Conservation (phyloP, 2,329 filamentous ascomycete genomes). For the Lithohypha guttulata region DNA sequence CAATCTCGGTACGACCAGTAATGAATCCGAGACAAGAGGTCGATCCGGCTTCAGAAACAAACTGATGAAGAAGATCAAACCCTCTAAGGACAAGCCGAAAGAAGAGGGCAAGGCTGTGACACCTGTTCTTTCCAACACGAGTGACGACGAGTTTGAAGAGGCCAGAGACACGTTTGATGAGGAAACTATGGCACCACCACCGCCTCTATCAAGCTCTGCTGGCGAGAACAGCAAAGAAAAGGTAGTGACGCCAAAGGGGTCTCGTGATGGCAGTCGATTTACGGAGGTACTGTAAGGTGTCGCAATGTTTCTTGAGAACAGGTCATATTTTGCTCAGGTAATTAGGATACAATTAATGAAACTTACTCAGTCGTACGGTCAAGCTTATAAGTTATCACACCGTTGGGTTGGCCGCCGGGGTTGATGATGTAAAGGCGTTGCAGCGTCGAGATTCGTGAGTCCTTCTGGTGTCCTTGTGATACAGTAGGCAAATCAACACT, state of each 20-base stretch:
- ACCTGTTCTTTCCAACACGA: conserved; percentile 6
- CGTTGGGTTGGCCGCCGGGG: no score
- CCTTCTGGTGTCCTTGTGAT: no score
- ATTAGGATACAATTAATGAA: no score
- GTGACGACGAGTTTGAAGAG: conserved; percentile 21
- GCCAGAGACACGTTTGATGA: conserved; percentile 20
- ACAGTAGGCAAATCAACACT: no score
- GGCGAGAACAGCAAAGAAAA: neutral
- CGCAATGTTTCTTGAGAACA: no score
- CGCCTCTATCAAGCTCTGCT: neutral
- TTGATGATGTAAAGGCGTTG: no score
- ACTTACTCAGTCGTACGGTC: no score
- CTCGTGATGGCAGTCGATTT: conserved; percentile 16
- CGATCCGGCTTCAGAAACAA: conserved; percentile 17
- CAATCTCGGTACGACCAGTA: neutral
- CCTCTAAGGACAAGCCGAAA: conserved; percentile 15
- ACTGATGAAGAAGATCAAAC: conserved; percentile 18
- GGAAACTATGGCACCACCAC: conserved; percentile 5
- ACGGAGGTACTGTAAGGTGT: conserved; percentile 10
- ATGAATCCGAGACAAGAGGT: conserved; percentile 16
- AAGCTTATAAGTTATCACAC: no score
- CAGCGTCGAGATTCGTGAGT: no score
- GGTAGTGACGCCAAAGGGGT: conserved; percentile 8
- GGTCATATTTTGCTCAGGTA: no score
- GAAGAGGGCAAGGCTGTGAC: conserved; percentile 7